A percentile compares a stretch with the other conserved stretches of the same genome.
These are phyloP conservation scores for Ottelia alismoides DNA, from an alignment of 106 monocot genomes.

Conservation along the genomic window DNA sequence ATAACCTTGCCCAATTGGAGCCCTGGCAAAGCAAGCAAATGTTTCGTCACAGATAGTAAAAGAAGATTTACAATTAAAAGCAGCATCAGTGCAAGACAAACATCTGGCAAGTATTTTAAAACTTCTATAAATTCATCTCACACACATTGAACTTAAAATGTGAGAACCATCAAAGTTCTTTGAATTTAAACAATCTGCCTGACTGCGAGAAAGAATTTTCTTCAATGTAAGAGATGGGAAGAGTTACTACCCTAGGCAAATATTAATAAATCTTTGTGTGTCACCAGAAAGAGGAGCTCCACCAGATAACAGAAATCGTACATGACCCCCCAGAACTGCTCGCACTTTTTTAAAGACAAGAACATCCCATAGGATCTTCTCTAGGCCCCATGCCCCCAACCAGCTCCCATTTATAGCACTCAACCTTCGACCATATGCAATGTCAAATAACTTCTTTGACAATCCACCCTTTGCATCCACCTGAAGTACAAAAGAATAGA, in stretches of 20 bases:
- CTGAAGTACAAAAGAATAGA: conserved; percentile 22
- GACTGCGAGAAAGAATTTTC: too few species aligned
- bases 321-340: conserved; percentile 74
- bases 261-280: conserved; percentile 98
- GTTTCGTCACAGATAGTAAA: neutral
- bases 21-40: conserved; percentile 25
- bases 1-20: conserved; percentile 98
- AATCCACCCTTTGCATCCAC: conserved; percentile 88
- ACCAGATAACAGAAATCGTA: conserved; percentile 89
- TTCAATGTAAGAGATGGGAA: too few species aligned
- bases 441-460: conserved; percentile 81
- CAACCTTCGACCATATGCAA: conserved; percentile 73
- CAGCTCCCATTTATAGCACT: conserved; percentile 94
- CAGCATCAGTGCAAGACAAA: too few species aligned
- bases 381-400: conserved; percentile 97
- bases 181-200: too few species aligned
- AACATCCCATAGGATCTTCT: conserved; percentile 87
- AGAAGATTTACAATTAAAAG: neutral
- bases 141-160: too few species aligned
- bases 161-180: too few species aligned
- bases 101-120: too few species aligned
- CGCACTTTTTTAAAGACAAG: conserved; percentile 84
- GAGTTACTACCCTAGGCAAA: conserved; percentile 78
- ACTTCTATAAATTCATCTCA: too few species aligned
- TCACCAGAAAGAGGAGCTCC: conserved; percentile 96